A percentile compares a stretch with the other conserved stretches of the same genome.
These are phyloP conservation scores for Exophiala xenobiotica DNA, from an alignment of 2,329 filamentous ascomycete genomes.

Conservation along the genomic window DNA sequence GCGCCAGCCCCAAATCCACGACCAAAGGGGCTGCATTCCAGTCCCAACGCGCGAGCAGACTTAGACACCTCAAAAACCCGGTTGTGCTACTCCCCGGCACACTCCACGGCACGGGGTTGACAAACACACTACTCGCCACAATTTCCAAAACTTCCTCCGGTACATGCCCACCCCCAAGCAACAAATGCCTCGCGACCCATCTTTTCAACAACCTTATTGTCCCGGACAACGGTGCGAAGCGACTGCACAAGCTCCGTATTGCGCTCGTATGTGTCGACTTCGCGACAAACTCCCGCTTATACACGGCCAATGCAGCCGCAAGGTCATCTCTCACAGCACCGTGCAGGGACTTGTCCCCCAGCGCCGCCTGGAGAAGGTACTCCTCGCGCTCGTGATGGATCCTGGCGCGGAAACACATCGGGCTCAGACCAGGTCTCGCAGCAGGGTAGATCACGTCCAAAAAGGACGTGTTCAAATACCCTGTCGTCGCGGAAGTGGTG, in stretches of 20 bases:
- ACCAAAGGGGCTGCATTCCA: constrained; percentile 83
- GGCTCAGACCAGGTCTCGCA: constrained; percentile 34
- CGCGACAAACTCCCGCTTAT: constrained; percentile 70
- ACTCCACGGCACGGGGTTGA: constrained; percentile 77
- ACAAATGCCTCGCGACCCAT: constrained; percentile 84
- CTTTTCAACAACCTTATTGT: constrained; percentile 82
- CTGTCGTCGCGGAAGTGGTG: constrained; percentile 38
- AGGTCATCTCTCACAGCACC: constrained; percentile 66
- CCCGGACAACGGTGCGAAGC: constrained; percentile 74
- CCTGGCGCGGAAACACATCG: constrained; percentile 76
- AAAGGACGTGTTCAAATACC: constrained; percentile 28
- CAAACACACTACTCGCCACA: constrained; percentile 72
- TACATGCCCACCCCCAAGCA: constrained; percentile 73
- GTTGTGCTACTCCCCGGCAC: constrained; percentile 72
- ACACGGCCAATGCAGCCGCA: constrained; percentile 65
- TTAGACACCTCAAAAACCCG: constrained; percentile 77
- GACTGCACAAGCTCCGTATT: constrained; percentile 74
- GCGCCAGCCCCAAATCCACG: constrained; percentile 64
- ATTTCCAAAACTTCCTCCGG: constrained; percentile 81
- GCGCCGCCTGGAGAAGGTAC: constrained; percentile 71
- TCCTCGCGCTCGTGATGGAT: constrained; percentile 89
- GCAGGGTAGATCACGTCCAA: constrained; percentile 75
- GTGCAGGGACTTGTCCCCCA: constrained; percentile 70
- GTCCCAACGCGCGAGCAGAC: constrained; percentile 83
- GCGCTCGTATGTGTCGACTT: constrained; percentile 78